Conservation (phyloP, 2,329 filamentous ascomycete genomes). For the Penicillium sp. region DNA sequence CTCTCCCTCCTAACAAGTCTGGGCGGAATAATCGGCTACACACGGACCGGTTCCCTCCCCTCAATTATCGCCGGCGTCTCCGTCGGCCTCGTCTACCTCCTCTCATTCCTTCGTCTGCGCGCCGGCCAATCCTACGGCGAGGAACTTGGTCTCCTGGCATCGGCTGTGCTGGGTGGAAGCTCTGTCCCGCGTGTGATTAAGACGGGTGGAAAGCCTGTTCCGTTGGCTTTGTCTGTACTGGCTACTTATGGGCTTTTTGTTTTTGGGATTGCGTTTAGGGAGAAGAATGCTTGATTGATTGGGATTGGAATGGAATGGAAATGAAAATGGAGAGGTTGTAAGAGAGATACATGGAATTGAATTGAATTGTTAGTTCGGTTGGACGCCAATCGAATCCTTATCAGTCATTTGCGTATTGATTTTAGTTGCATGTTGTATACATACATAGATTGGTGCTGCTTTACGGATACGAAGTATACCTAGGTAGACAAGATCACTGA, state of each 20-base stretch:
- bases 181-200: constrained; percentile 84
- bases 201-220: constrained; percentile 74
- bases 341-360: neutral
- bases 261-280: constrained; percentile 69
- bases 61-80: constrained; percentile 81
- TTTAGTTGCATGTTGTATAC: neutral
- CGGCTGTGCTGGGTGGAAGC: constrained; percentile 76
- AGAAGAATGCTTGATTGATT: constrained; percentile 30
- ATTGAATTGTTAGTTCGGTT: neutral
- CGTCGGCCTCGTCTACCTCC: constrained; percentile 74
- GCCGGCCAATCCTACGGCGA: constrained; percentile 75
- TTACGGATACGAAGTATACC: neutral
- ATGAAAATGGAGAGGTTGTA: neutral
- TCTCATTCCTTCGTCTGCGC: constrained; percentile 79
- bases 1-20: constrained; percentile 80
- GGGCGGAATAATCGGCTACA: constrained; percentile 84
- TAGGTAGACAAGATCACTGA: neutral
- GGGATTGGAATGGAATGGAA: neutral
- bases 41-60: constrained; percentile 79
- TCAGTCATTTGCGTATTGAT: neutral
- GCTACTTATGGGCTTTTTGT: constrained; percentile 75
- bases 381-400: neutral
- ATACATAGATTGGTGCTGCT: neutral
- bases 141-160: constrained; percentile 86
- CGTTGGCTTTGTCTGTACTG: constrained; percentile 73